A percentile compares a stretch with the other conserved stretches of the same genome.
Evolutionary conservation across 805 yeast genomes (phyloP).

Genomic region (Metschnikowia lachancei): DNA sequence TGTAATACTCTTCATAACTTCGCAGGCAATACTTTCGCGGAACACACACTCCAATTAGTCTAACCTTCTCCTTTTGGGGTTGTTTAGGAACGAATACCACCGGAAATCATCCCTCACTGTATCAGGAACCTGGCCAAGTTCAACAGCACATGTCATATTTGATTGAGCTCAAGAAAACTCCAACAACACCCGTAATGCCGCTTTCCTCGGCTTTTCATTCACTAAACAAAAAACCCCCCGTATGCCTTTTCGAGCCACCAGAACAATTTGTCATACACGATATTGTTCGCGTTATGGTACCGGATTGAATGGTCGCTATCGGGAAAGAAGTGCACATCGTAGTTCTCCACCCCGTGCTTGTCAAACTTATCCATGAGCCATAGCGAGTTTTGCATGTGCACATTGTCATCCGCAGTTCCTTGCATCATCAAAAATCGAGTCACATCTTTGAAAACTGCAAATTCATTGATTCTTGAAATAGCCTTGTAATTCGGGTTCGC

Average conservation of each 20-base stretch:
- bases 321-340: slow-evolving; percentile 85
- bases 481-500: slow-evolving; percentile 46
- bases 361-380: slow-evolving; percentile 61
- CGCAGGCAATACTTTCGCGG: too few relatives aligned
- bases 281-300: slow-evolving; percentile 72
- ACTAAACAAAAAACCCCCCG: slow-evolving; percentile 5
- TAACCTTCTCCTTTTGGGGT: too few relatives aligned
- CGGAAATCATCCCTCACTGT: too few relatives aligned
- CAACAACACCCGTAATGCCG: too few relatives aligned
- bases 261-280: slow-evolving; percentile 69
- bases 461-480: slow-evolving; percentile 40
- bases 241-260: slow-evolving; percentile 63
- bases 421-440: slow-evolving; percentile 67
- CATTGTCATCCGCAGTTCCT: slow-evolving; percentile 85
- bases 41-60: too few relatives aligned
- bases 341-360: slow-evolving; percentile 55
- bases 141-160: too few relatives aligned
- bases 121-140: too few relatives aligned
- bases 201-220: too few relatives aligned
- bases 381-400: slow-evolving; percentile 69
- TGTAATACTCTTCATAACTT: too few relatives aligned
- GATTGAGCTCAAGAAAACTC: too few relatives aligned
- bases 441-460: slow-evolving; percentile 46
- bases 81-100: too few relatives aligned
- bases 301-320: slow-evolving; percentile 86